Conservation (phyloP, 257 asterid genomes). For the Jaltomata sinuosa region DNA sequence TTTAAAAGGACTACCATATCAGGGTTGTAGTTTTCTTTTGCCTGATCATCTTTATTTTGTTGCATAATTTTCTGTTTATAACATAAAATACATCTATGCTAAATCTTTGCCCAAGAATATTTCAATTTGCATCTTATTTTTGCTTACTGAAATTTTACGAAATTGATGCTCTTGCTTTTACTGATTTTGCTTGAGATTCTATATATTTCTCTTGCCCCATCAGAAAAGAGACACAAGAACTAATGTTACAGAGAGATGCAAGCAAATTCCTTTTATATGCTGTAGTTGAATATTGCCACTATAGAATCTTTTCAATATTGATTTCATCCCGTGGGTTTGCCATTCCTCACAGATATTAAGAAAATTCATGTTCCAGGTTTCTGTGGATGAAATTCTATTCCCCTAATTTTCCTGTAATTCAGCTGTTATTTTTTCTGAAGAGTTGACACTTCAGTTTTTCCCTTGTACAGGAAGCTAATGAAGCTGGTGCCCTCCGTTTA, state of each 20-base stretch:
- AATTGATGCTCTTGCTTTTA: background rate
- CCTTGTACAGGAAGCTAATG: constrained; percentile 80
- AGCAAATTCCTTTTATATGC: background rate
- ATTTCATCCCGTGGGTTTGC: background rate
- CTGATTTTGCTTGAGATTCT: background rate
- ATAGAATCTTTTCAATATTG: background rate
- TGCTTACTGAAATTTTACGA: background rate
- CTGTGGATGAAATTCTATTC: background rate
- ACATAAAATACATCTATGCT: background rate
- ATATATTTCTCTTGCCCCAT: background rate
- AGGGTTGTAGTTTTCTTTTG: background rate
- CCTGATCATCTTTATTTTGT: background rate
- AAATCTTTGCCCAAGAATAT: background rate
- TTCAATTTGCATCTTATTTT: background rate
- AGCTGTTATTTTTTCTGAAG: background rate
- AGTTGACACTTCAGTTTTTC: background rate
- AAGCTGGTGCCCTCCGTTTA: constrained; percentile 91
- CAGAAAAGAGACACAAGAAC: background rate
- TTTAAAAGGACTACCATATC: background rate
- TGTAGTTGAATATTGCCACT: background rate
- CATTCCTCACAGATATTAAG: background rate
- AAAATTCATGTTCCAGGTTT: background rate
- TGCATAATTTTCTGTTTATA: background rate
- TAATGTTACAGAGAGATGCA: background rate
- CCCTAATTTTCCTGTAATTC: background rate